These are phyloP conservation scores for Pezicula neosporulosa DNA, from an alignment of 2,329 filamentous ascomycete genomes.

Conservation along the genomic window DNA sequence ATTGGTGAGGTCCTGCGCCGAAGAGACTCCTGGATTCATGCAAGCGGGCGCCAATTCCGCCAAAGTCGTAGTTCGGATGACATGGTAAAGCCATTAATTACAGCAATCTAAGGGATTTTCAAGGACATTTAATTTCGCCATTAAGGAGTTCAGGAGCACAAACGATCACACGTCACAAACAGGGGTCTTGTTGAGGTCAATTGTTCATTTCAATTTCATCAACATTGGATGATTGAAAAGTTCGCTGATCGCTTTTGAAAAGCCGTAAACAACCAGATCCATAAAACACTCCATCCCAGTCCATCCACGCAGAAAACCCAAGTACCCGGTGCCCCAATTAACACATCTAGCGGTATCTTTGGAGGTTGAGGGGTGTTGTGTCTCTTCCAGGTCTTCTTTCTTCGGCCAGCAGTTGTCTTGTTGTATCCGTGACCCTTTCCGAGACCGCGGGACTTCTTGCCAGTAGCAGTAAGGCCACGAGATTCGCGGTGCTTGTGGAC, in stretches of 20 bases:
- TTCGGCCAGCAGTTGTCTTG: constrained; percentile 94
- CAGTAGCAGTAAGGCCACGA: constrained; percentile 94
- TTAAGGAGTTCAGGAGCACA: no score
- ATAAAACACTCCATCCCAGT: constrained; percentile 19
- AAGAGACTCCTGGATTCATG: background rate
- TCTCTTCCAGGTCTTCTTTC: constrained; percentile 99
- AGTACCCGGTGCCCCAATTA: constrained; percentile 21
- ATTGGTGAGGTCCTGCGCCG: background rate
- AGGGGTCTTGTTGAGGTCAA: constrained; percentile 4
- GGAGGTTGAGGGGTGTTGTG: constrained; percentile 99
- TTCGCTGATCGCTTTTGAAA: constrained; percentile 16
- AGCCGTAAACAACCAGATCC: constrained; percentile 16
- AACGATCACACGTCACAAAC: background rate
- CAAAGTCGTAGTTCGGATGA: background rate
- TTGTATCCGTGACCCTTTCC: constrained; percentile 99
- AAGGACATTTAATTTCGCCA: no score
- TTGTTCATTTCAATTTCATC: constrained; percentile 20
- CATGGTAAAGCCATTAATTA: no score
- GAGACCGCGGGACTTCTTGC: constrained; percentile 99
- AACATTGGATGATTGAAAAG: constrained; percentile 18
- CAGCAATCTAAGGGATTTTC: no score
- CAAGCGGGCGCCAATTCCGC: background rate
- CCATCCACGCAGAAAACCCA: constrained; percentile 17
- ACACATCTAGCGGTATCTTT: constrained; percentile 81
- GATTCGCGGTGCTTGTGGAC: constrained; percentile 99